These are phyloP conservation scores for Yamadazyma siamensis DNA, from an alignment of 1,139 yeast genomes.

Conservation along the genomic window DNA sequence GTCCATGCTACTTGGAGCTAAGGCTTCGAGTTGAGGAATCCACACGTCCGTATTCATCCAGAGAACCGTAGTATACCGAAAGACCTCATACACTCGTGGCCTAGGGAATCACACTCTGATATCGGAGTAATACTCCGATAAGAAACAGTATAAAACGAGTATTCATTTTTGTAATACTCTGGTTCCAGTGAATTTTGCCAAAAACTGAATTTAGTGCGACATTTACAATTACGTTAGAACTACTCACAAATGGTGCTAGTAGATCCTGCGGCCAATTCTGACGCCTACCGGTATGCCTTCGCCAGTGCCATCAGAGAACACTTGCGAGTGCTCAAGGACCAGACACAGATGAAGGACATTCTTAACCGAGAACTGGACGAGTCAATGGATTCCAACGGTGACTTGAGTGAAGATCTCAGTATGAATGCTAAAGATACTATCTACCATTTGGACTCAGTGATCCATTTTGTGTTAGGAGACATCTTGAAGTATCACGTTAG, in stretches of 20 bases:
- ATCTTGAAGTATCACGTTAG: constrained; percentile 9
- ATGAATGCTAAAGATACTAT: constrained; percentile 9
- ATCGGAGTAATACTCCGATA: no score
- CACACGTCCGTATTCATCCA: no score
- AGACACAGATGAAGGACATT: constrained; percentile 6
- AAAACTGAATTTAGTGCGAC: no score
- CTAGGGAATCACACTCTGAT: no score
- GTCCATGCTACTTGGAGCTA: no score
- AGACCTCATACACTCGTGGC: no score
- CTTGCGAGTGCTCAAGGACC: constrained; percentile 8
- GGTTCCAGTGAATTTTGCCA: no score
- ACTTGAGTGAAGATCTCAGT: constrained; percentile 1
- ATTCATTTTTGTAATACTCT: no score
- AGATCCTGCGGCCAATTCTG: constrained; percentile 8
- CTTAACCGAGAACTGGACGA: constrained; percentile 5
- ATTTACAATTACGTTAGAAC: no score
- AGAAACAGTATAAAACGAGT: no score
- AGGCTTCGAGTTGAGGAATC: no score
- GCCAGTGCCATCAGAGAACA: constrained; percentile 12
- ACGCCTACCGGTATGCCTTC: constrained; percentile 15
- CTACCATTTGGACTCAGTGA: constrained; percentile 13
- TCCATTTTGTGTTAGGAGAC: constrained; percentile 10
- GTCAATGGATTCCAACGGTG: constrained; percentile 4
- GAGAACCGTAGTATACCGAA: no score
- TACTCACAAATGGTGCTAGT: constrained; percentile 10